phyloP scores from a whole-genome alignment of 805 yeast species.

The Scheffersomyces lignosus region DNA sequence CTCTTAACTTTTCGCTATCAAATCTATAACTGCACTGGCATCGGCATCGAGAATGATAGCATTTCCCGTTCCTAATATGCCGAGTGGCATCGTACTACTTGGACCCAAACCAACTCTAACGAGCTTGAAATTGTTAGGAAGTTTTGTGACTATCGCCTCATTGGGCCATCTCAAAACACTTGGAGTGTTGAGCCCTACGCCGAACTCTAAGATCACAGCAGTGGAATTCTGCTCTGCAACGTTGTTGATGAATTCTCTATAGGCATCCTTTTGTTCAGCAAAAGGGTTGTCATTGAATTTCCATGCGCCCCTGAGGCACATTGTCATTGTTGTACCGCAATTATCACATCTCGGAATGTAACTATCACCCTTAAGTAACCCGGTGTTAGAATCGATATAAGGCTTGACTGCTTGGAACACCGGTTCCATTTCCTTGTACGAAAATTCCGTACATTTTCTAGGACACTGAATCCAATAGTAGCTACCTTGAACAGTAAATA shows the following conservation, averaged over 20 bases:
- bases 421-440: background rate
- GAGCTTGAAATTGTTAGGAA: background rate
- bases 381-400: background rate
- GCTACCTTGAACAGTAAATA: constrained; percentile 1
- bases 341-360: constrained; percentile 1
- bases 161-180: constrained; percentile 4
- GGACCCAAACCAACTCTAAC: constrained; percentile 2
- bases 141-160: background rate
- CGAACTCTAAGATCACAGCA: constrained; percentile 3
- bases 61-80: background rate
- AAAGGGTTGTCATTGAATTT: background rate
- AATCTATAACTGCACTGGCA: background rate
- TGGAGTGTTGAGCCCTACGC: constrained; percentile 4
- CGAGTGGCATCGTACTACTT: constrained; percentile 1
- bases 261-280: background rate
- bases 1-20: too few species aligned
- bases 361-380: background rate
- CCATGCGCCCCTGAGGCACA: background rate
- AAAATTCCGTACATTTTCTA: background rate
- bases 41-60: constrained; percentile 1
- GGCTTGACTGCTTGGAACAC: background rate
- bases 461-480: constrained; percentile 2
- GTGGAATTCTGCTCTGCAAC: background rate
- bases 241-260: background rate
- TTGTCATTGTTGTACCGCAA: constrained; percentile 1